Conservation (phyloP, 1,284 basidiomycete genomes). For the Naganishia albida region DNA sequence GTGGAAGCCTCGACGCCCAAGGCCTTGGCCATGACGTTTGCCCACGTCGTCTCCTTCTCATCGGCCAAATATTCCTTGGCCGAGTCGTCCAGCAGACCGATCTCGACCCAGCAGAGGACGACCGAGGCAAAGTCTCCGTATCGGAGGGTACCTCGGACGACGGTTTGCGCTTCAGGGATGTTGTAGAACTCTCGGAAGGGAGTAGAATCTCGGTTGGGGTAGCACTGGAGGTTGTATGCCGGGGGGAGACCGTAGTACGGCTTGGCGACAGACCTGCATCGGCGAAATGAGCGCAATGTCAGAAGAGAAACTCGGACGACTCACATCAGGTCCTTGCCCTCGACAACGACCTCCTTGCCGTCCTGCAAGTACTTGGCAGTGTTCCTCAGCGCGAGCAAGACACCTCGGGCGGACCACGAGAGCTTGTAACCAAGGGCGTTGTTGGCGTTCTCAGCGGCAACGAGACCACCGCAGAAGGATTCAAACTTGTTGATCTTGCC, state of each 20-base stretch:
- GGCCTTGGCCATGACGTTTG: constrained; percentile 77
- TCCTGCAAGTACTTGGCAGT: constrained; percentile 76
- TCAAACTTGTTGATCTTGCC: constrained; percentile 83
- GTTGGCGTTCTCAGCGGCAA: constrained; percentile 77
- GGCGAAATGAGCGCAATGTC: constrained; percentile 14
- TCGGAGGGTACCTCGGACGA: constrained; percentile 89
- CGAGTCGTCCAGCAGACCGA: constrained; percentile 81
- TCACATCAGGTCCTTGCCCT: constrained; percentile 72
- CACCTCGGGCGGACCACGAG: constrained; percentile 96
- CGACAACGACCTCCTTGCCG: constrained; percentile 66
- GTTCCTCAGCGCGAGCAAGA: constrained; percentile 92
- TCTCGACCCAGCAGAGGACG: constrained; percentile 80
- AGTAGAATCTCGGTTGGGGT: constrained; percentile 94
- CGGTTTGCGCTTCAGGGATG: constrained; percentile 91
- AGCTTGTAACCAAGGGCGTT: constrained; percentile 99
- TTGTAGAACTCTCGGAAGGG: constrained; percentile 82
- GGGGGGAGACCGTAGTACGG: constrained; percentile 92
- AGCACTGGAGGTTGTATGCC: constrained; percentile 93
- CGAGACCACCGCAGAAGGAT: constrained; percentile 95
- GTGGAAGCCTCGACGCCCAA: constrained; percentile 65
- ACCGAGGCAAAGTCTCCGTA: constrained; percentile 68
- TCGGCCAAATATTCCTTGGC: constrained; percentile 74
- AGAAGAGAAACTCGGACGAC: constrained; percentile 24
- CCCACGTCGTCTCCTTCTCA: constrained; percentile 68
- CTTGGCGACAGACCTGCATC: constrained; percentile 63